phyloP scores from a whole-genome alignment of 2,329 filamentous ascomycete species.

The Gaeumannomyces sp. region DNA sequence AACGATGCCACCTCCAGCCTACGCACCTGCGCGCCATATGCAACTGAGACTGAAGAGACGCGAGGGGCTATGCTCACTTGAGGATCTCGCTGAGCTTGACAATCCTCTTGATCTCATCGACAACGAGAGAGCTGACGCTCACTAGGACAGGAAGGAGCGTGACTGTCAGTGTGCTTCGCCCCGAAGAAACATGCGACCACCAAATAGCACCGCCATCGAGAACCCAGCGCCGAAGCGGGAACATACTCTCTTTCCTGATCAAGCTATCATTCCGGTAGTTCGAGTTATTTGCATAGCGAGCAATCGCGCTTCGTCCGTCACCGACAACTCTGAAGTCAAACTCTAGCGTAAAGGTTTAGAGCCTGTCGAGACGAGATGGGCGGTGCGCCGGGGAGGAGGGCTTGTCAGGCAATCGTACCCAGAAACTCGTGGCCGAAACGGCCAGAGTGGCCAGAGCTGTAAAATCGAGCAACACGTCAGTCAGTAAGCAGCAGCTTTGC shows the following conservation, averaged over 20 bases:
- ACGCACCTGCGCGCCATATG: too few relatives aligned
- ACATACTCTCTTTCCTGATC: constrained; percentile 97
- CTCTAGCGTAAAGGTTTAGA: constrained; percentile 48
- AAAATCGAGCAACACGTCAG: constrained; percentile 17
- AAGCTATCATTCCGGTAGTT: constrained; percentile 98
- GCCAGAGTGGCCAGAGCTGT: constrained; percentile 92
- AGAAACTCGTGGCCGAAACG: constrained; percentile 98
- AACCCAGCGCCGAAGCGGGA: constrained; percentile 12
- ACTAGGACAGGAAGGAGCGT: constrained; percentile 45
- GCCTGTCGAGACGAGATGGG: constrained; percentile 13
- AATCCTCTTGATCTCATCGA: constrained; percentile 93
- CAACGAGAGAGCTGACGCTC: constrained; percentile 87
- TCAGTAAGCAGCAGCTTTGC: constrained; percentile 2
- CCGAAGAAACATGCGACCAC: neutral
- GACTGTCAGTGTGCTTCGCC: constrained; percentile 10
- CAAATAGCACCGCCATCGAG: neutral
- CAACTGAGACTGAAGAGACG: neutral
- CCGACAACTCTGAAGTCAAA: constrained; percentile 93
- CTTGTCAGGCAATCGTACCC: constrained; percentile 51
- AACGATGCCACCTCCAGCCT: neutral
- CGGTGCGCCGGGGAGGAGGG: too few relatives aligned
- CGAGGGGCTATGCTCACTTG: constrained; percentile 57
- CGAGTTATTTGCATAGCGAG: constrained; percentile 97
- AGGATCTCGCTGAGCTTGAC: constrained; percentile 96
- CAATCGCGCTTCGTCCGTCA: constrained; percentile 87